These are phyloP conservation scores for Aquanectria penicillioides DNA, from an alignment of 2,329 filamentous ascomycete species.

Conservation along the genomic window DNA sequence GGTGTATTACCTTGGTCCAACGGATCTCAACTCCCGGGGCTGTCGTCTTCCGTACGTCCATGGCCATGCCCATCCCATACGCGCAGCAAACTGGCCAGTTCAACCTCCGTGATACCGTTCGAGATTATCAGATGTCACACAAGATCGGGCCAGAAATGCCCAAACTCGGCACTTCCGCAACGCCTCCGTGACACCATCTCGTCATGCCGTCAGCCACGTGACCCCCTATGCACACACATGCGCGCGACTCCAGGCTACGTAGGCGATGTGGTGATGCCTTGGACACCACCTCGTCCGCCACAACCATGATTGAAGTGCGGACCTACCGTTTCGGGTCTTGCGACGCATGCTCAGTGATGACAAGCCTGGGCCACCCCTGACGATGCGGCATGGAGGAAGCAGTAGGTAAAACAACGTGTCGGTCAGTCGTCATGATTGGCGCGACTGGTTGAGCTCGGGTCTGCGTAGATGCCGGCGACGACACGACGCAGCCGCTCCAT, in stretches of 20 bases:
- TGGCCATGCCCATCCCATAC: not conserved
- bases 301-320: conserved; percentile 1
- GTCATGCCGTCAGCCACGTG: conserved; percentile 13
- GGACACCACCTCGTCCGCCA: not conserved
- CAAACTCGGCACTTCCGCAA: conserved; percentile 5
- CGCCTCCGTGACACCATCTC: not conserved
- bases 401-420: not conserved
- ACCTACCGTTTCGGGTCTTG: conserved; percentile 17
- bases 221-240: not conserved
- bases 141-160: not conserved
- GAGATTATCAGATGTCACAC: not conserved
- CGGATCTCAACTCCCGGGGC: conserved; percentile 1
- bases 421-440: conserved; percentile 12
- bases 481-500: too few species aligned
- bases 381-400: conserved; percentile 12
- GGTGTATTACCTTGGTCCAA: not conserved
- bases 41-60: conserved; percentile 5
- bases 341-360: conserved; percentile 18
- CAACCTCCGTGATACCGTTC: not conserved
- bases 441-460: conserved; percentile 10
- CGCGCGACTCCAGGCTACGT: too few species aligned
- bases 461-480: not conserved
- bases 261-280: too few species aligned
- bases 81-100: not conserved
- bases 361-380: conserved; percentile 13